phyloP scores from a whole-genome alignment of 345 rosid species.

The Gossypium turneri region DNA sequence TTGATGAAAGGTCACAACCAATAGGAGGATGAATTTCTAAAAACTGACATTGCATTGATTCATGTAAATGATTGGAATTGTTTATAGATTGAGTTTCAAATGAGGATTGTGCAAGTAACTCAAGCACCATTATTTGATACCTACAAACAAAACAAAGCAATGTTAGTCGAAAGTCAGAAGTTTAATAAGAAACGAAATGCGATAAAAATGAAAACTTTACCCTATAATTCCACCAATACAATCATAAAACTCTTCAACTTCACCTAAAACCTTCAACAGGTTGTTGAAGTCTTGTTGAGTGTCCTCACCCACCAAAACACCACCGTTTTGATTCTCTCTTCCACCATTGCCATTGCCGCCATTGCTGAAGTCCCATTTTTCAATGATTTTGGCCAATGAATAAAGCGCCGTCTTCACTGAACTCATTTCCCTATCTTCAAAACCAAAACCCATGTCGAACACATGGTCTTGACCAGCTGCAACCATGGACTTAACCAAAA shows the following conservation, averaged over 20 bases:
- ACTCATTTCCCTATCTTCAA: constrained; percentile 31
- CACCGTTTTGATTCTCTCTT: constrained; percentile 18
- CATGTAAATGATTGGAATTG: constrained; percentile 37
- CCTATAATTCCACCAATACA: constrained; percentile 96
- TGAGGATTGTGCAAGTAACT: constrained; percentile 66
- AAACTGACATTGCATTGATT: constrained; percentile 50
- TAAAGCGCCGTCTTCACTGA: constrained; percentile 56
- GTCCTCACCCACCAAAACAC: constrained; percentile 37
- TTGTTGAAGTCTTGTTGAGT: constrained; percentile 43
- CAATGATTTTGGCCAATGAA: constrained; percentile 73
- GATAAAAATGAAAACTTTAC: constrained; percentile 27
- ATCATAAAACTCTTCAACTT: constrained; percentile 70
- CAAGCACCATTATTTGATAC: constrained; percentile 76
- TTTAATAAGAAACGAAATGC: no score
- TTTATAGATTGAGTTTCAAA: constrained; percentile 35
- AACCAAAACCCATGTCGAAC: constrained; percentile 35
- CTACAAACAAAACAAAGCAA: constrained; percentile 34
- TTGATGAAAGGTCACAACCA: constrained; percentile 69
- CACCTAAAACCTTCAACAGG: constrained; percentile 48
- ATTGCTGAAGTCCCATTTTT: constrained; percentile 48
- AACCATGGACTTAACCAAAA: constrained; percentile 64
- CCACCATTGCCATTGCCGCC: not conserved
- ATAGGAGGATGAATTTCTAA: constrained; percentile 68
- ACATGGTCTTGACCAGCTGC: constrained; percentile 88
- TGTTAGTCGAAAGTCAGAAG: no score